These are phyloP conservation scores for Agrocybe praecox DNA, from an alignment of 768 basidiomycete genomes.

Conservation along the genomic window DNA sequence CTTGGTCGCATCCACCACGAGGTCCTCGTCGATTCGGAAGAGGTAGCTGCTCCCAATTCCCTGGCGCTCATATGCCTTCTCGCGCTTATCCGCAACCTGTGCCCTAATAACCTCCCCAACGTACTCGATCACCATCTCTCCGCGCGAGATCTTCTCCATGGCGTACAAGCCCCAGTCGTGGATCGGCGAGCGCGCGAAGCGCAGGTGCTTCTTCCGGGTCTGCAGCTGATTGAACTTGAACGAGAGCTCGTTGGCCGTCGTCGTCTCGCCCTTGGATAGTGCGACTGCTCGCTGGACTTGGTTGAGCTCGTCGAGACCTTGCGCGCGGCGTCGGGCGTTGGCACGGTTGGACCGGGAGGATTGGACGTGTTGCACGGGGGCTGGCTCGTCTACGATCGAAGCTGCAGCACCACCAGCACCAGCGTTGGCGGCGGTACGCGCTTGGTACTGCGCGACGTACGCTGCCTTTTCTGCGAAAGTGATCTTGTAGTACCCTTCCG, in stretches of 20 bases:
- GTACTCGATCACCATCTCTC: slow-evolving; percentile 99
- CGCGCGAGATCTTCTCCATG: slow-evolving; percentile 90
- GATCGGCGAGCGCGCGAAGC: slow-evolving; percentile 93
- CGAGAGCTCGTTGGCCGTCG: slow-evolving; percentile 60
- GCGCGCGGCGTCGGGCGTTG: slow-evolving; percentile 87
- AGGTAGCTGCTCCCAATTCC: slow-evolving; percentile 98
- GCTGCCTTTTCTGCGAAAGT: slow-evolving; percentile 88
- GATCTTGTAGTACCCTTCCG: slow-evolving; percentile 96
- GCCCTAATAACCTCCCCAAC: slow-evolving; percentile 97
- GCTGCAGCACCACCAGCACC: slow-evolving; percentile 32
- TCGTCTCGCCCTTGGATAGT: slow-evolving; percentile 73
- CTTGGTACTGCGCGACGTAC: slow-evolving; percentile 89
- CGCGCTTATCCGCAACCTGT: slow-evolving; percentile 93
- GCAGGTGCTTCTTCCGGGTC: slow-evolving; percentile 95
- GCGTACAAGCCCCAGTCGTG: slow-evolving; percentile 99
- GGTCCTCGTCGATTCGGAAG: slow-evolving; percentile 96
- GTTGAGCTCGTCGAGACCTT: slow-evolving; percentile 94
- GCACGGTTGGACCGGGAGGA: slow-evolving; percentile 91
- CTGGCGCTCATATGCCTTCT: slow-evolving; percentile 95
- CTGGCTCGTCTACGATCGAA: slow-evolving; percentile 43
- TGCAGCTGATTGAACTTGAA: slow-evolving; percentile 99
- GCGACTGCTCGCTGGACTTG: slow-evolving; percentile 83
- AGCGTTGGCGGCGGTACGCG: slow-evolving; percentile 62
- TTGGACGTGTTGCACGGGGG: slow-evolving; percentile 57
- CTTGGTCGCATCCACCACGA: slow-evolving; percentile 98